Percentiles rank a stretch among this genome's conserved stretches.
These are phyloP conservation scores for Candida adriatica DNA, from an alignment of 805 yeast species.

Conservation along the genomic window DNA sequence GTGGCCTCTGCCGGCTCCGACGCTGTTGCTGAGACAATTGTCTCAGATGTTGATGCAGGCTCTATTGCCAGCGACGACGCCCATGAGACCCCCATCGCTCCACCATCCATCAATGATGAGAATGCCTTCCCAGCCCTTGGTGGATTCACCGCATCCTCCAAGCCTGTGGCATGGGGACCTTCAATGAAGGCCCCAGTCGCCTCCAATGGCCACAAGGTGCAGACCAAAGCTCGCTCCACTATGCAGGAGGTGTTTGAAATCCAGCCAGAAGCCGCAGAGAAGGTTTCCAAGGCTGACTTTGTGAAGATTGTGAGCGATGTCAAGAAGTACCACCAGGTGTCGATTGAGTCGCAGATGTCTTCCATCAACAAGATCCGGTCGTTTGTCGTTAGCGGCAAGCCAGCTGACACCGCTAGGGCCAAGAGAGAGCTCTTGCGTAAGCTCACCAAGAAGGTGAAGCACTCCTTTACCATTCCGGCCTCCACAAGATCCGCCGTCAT, in stretches of 20 bases:
- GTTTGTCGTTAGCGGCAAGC: slow-evolving; percentile 72
- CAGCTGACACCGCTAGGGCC: slow-evolving; percentile 58
- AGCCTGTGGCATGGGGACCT: slow-evolving; percentile 29
- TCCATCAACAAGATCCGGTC: slow-evolving; percentile 71
- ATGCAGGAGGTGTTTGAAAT: slow-evolving; percentile 62
- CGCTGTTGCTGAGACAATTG: not conserved
- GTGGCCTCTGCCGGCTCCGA: not conserved
- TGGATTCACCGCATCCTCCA: not conserved
- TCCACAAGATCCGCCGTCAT: slow-evolving; percentile 71
- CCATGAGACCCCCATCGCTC: slow-evolving; percentile 13
- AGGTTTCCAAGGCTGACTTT: slow-evolving; percentile 58
- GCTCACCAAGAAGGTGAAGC: slow-evolving; percentile 65
- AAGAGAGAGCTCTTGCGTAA: slow-evolving; percentile 69
- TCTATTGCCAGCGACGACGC: not conserved
- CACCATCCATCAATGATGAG: slow-evolving; percentile 43
- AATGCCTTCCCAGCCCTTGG: slow-evolving; percentile 59
- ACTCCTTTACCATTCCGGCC: slow-evolving; percentile 64
- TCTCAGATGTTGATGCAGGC: not conserved
- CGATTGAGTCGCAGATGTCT: slow-evolving; percentile 78
- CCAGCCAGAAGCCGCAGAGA: slow-evolving; percentile 60
- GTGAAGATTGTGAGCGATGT: slow-evolving; percentile 58
- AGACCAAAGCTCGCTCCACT: slow-evolving; percentile 16
- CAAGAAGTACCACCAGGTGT: slow-evolving; percentile 53
- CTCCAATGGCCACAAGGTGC: slow-evolving; percentile 5
- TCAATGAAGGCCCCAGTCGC: slow-evolving; percentile 21